Evolutionary conservation across 495 filamentous ascomycete species (phyloP), one percentile per base, ranked within the genome.

Genomic region (Lasiosphaeria hispida): DNA sequence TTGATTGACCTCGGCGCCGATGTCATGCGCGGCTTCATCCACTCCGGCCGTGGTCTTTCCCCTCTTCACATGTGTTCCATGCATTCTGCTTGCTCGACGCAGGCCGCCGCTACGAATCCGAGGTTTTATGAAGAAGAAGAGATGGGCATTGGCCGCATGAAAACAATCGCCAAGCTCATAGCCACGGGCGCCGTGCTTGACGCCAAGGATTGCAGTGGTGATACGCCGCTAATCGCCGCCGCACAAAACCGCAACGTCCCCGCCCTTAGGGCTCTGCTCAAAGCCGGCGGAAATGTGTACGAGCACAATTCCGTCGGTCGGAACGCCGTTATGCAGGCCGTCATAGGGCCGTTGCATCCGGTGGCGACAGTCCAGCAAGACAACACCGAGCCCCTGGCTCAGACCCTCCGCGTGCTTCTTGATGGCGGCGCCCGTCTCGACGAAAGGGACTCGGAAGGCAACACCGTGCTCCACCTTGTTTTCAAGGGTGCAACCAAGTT

Each of bases 1-100:
- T 35, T 76, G 44, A 57, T 73, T 17, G 67, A 70, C 7, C 59
- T 73, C 8, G 73, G 71, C 38, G 70, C 68, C 8, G 67, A 71
- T 33, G 40, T 60, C 17, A 44, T n/a, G 4, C 39, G 59, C 4
- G 69, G 69, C 3, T 73, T 66, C 37, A 58, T 70, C 8, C 36
- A 62, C 13, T 57, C 47, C 11, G 56, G 48, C 10, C 51, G 59
- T 1, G 60, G 62, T n/a, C 59, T 68, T 4, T 63, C 65, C 1
- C 63, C 66, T 2, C 55, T 75, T 5, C 66, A 72, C 53, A 55
- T 70, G 58, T 72, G 67, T 58, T 67, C 63, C 59, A 58, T 68
- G 69, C 63, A 60, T n/a, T 61, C 62, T 23, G 72, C 64, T 37
- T 52, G 49, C 40, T 17, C 34, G 9, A 39, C 48, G 18, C 47